Evolutionary conservation across 345 rosid species (phyloP).

Genomic region (Moringa oleifera): DNA sequence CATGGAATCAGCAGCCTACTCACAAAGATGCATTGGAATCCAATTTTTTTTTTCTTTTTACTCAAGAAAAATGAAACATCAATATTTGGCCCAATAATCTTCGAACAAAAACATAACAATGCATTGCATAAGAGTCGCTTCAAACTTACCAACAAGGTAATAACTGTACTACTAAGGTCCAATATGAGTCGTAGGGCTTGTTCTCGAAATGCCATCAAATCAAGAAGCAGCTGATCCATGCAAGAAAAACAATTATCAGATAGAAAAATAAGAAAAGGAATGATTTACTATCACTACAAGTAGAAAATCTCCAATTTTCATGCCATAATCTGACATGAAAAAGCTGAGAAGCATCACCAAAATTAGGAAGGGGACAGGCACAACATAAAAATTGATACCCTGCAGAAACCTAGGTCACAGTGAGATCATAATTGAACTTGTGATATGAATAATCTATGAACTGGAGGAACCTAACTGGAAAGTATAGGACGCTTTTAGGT

Average conservation of each 20-base stretch:
- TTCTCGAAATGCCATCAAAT: conserved; percentile 95
- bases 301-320: neutral
- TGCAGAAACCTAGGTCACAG: too few relatives aligned
- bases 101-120: conserved; percentile 12
- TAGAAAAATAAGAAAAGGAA: neutral
- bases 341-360: neutral
- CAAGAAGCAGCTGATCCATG: conserved; percentile 81
- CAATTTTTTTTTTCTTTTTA: too few relatives aligned
- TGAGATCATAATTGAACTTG: too few relatives aligned
- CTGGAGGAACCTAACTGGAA: conserved; percentile 8
- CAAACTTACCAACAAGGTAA: conserved; percentile 89
- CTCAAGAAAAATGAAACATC: too few relatives aligned
- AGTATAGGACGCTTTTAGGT: conserved; percentile 8
- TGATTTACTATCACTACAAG: too few relatives aligned
- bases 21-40: neutral
- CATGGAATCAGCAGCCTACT: conserved; percentile 6
- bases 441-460: neutral
- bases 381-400: too few relatives aligned
- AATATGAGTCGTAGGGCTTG: conserved; percentile 92
- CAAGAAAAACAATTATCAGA: conserved; percentile 22
- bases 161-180: conserved; percentile 97
- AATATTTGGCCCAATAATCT: conserved; percentile 1
- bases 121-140: conserved; percentile 17
- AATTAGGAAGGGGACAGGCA: neutral
- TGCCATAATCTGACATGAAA: neutral